Evolutionary conservation across 352 stramenopile species (phyloP), one percentile per base, ranked within the genome.

Genomic region (Pelagophyceae sp.): DNA sequence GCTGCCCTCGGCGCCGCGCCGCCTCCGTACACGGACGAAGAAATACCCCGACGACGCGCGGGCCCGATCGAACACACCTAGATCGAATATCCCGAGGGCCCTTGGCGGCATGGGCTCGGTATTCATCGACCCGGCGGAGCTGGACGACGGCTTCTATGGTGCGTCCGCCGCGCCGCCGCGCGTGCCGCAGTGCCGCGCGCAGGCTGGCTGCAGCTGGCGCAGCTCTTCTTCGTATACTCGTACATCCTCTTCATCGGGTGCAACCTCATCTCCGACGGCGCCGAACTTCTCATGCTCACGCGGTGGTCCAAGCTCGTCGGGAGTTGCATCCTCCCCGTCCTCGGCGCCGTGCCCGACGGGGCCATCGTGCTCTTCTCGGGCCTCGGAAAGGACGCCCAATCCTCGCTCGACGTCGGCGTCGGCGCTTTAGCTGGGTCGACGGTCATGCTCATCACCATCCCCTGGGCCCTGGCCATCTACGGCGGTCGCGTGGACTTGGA

Each of bases 401-500:
- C 95, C 29, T 93, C 97, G 71, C 87, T 99, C 32, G 91, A 87
- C 31, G 93, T 99, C 40, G 96, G 95, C 77, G 93, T 99, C n/a
- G 96, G 96, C 67, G 95, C 95, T 64, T 90, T 99, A 38, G 95
- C 96, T 0, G 96, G 95, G 72, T 98, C 91, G 50, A 99, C 95
- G n/a, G 98, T 99, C 82, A 98, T 99, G 94, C 87, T 99, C 77
- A 87, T 99, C 76, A 99, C 95, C n/a, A 94, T 99, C 60, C 95
- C 96, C 29, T 98, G 94, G 92, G 93, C 88, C 35, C 84, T 99
- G 32, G 94, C 90, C 75, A 82, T 98, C 33, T 94, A 92, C 75
- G 91, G 88, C 25, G 95, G 95, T 1, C 92, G 95, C 67, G 95
- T 99, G 35, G 93, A 97, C 87, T 90, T 98, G 65, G 89, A 95